Conservation (phyloP, 2,329 filamentous ascomycete species). For the Microdochium paspali region DNA sequence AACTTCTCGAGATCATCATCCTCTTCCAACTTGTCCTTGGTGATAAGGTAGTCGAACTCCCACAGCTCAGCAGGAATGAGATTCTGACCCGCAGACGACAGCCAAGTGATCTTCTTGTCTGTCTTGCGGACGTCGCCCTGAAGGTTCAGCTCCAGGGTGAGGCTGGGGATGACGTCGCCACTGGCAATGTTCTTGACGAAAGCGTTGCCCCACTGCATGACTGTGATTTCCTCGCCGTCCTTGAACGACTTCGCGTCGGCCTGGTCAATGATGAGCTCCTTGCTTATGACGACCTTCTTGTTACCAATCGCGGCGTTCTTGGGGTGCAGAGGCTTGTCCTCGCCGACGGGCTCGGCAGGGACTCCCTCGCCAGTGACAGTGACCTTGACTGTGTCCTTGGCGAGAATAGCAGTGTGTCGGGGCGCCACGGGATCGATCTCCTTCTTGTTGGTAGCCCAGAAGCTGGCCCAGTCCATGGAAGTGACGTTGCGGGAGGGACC, state of each 20-base stretch:
- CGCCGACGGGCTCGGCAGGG: slow-evolving; percentile 50
- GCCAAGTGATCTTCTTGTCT: slow-evolving; percentile 94
- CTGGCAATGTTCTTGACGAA: slow-evolving; percentile 61
- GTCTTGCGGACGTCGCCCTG: slow-evolving; percentile 92
- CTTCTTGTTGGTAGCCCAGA: slow-evolving; percentile 71
- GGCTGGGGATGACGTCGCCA: slow-evolving; percentile 50
- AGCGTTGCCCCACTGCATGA: slow-evolving; percentile 95
- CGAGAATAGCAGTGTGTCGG: slow-evolving; percentile 63
- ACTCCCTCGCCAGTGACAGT: slow-evolving; percentile 60
- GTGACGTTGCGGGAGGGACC: slow-evolving; percentile 78
- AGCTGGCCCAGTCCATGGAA: slow-evolving; percentile 72
- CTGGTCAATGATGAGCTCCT: slow-evolving; percentile 73
- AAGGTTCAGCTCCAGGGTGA: slow-evolving; percentile 82
- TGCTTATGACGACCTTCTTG: slow-evolving; percentile 77
- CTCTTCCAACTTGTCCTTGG: slow-evolving; percentile 87
- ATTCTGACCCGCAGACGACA: slow-evolving; percentile 66
- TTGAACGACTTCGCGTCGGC: slow-evolving; percentile 75
- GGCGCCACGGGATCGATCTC: slow-evolving; percentile 70
- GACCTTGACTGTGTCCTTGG: slow-evolving; percentile 63
- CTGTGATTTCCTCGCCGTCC: slow-evolving; percentile 80
- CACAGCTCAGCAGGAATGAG: slow-evolving; percentile 77
- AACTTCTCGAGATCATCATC: slow-evolving; percentile 80
- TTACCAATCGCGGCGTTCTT: slow-evolving; percentile 80
- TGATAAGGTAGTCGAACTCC: slow-evolving; percentile 92
- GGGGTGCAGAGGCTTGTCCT: slow-evolving; percentile 77